Base-by-base conservation (phyloP, 371 early-diverging fungal genomes). In the Rhizopus microsporus region DNA sequence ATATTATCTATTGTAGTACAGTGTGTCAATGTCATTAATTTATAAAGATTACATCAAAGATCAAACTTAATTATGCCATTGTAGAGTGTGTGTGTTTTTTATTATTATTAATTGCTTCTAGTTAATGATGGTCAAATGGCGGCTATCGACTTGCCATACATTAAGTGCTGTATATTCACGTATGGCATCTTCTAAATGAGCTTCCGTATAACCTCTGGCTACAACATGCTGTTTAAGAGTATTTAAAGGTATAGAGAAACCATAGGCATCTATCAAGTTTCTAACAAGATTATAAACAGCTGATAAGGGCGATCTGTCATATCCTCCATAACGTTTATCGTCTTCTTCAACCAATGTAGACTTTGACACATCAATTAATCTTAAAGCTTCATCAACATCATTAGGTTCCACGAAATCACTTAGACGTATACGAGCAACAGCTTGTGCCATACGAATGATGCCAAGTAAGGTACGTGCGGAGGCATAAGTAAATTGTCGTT, bases 321-420 rank as follows among this genome's bases (percentile, higher is more conserved):
- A 65, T 10, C 67, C 63, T 9, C 60, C 54, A 44, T 78, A 81
- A 32, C 61, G 75, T 57, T 47, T 68, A 3, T 50, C 62, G n/a
- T 53, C 57, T 47, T 81, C 82, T 62, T 80, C 83, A 44, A 68
- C 66, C 59, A 83, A 67, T 29, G 84, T 78, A 37, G 80, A 81
- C 70, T 92, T 94, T 58, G 89, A 88, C 32, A 90, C 90, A 69
- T 96, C 93, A 64, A 99, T 85, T 57, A 99, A 72, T 16, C 98
- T 83, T 60, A 97, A 69, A 0, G 97, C 97, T 72, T 99, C 99
- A 56, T 96, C 92, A 16, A 99, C 95, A 80, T 99, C 99, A 12
- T 63, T 79, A 29, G 85, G 77, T 16, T 82, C 81, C 3, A 98
- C 96, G n/a, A 66, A 69, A 32, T 88, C 86, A 7, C 91, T 82